phyloP scores from a whole-genome alignment of 371 early-diverging fungal genomes.

The Mortierella sp. region DNA sequence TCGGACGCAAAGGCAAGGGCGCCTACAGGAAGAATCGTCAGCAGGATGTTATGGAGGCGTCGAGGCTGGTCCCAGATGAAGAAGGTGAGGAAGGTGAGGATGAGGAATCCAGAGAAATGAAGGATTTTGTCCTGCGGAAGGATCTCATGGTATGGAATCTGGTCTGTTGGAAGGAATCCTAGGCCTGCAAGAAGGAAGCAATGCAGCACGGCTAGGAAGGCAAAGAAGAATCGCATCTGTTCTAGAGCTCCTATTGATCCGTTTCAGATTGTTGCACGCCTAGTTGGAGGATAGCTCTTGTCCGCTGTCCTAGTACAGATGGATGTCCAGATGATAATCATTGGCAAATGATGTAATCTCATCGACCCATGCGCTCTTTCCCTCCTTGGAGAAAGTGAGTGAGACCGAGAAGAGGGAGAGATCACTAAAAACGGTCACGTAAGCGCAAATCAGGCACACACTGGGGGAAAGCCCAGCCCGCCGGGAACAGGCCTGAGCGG shows the following conservation, averaged over 20 bases:
- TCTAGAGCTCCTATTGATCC: not conserved
- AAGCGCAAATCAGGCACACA: not conserved
- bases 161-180: slow-evolving; percentile 41
- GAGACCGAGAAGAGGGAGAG: not conserved
- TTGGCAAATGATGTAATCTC: not conserved
- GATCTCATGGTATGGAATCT: slow-evolving; percentile 44
- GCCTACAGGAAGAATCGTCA: slow-evolving; percentile 32
- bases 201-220: slow-evolving; percentile 34
- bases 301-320: not conserved
- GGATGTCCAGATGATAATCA: no score
- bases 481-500: no score
- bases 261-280: not conserved
- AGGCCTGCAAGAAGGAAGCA: slow-evolving; percentile 32
- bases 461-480: no score
- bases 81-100: slow-evolving; percentile 42
- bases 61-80: slow-evolving; percentile 43
- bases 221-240: slow-evolving; percentile 37
- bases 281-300: not conserved
- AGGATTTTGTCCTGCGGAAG: slow-evolving; percentile 45
- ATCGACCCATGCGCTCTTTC: no score
- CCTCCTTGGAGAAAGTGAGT: no score
- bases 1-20: slow-evolving; percentile 40
- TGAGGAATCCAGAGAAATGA: slow-evolving; percentile 45
- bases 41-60: slow-evolving; percentile 22
- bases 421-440: not conserved